These are phyloP conservation scores for Alnus rubra DNA, from an alignment of 306 rosid species.

Conservation along the genomic window DNA sequence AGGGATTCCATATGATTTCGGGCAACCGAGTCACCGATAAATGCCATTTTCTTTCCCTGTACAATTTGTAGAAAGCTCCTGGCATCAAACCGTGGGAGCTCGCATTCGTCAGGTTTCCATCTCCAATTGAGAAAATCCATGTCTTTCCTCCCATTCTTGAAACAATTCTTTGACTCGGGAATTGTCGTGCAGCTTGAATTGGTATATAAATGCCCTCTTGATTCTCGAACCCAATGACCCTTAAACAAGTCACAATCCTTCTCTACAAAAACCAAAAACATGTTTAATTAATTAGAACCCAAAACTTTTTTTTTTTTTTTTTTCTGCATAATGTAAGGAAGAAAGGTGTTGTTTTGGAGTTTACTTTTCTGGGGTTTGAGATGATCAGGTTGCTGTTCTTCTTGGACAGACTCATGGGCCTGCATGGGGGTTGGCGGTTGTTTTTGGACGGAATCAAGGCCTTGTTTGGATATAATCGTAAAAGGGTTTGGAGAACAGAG, in stretches of 20 bases:
- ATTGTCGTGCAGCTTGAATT: conserved; percentile 72
- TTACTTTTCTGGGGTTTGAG: conserved; percentile 47
- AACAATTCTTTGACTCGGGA: conserved; percentile 81
- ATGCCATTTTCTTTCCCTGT: conserved; percentile 74
- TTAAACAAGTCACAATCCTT: conserved; percentile 59
- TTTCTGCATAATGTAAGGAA: not conserved
- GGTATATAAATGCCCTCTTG: conserved; percentile 49
- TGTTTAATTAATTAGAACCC: too few relatives aligned
- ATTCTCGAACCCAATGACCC: conserved; percentile 64
- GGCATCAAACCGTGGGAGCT: conserved; percentile 61
- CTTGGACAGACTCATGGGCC: conserved; percentile 10
- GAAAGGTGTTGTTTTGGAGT: not conserved
- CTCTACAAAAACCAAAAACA: conserved; percentile 28
- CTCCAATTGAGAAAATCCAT: conserved; percentile 76
- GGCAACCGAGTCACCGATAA: conserved; percentile 87
- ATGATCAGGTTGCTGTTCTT: conserved; percentile 23
- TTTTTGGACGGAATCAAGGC: conserved; percentile 19
- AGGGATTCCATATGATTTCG: conserved; percentile 90
- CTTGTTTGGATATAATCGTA: conserved; percentile 26
- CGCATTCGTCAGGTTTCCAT: conserved; percentile 81
- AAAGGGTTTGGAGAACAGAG: conserved; percentile 51
- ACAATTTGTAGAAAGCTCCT: conserved; percentile 50
- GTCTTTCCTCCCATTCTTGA: conserved; percentile 71
- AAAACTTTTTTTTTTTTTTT: too few relatives aligned
- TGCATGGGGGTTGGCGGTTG: not conserved